Percentiles rank a stretch among this genome's conserved stretches.
phyloP scores from a whole-genome alignment of 2,329 filamentous ascomycete genomes.

The Penicillium sclerotigenum region DNA sequence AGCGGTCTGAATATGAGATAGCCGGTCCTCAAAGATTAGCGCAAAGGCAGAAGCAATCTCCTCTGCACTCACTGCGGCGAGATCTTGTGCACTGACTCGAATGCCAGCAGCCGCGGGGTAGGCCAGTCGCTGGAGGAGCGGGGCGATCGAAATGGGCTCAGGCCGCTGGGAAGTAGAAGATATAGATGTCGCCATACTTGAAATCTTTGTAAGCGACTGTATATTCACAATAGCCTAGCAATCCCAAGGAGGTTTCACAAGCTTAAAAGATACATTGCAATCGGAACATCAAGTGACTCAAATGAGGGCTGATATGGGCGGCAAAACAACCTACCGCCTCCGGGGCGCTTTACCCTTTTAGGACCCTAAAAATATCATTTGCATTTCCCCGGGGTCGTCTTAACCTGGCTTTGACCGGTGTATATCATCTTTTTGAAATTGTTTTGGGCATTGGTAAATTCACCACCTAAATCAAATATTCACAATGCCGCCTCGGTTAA shows the following conservation, averaged over 20 bases:
- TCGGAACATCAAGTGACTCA: slow-evolving; percentile 11
- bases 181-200: neutral
- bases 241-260: neutral
- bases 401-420: slow-evolving; percentile 2
- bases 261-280: neutral
- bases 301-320: slow-evolving; percentile 4
- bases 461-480: neutral
- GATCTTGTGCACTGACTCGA: slow-evolving; percentile 69
- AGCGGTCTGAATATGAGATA: slow-evolving; percentile 84
- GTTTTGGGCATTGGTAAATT: slow-evolving; percentile 2
- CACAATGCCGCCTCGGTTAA: slow-evolving; percentile 55
- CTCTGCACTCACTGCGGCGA: slow-evolving; percentile 73
- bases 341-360: slow-evolving; percentile 11
- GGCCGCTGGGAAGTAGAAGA: slow-evolving; percentile 29
- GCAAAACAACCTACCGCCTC: slow-evolving; percentile 20
- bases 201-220: neutral
- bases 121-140: slow-evolving; percentile 48
- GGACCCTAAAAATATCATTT: slow-evolving; percentile 26
- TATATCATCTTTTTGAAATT: slow-evolving; percentile 1
- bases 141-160: slow-evolving; percentile 46
- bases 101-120: slow-evolving; percentile 44
- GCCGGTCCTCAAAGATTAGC: slow-evolving; percentile 83
- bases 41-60: slow-evolving; percentile 90
- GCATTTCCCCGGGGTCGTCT: slow-evolving; percentile 11
- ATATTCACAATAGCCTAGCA: neutral